Evolutionary conservation across 2,329 filamentous ascomycete genomes (phyloP).

Genomic region (Aspergillus piperis): DNA sequence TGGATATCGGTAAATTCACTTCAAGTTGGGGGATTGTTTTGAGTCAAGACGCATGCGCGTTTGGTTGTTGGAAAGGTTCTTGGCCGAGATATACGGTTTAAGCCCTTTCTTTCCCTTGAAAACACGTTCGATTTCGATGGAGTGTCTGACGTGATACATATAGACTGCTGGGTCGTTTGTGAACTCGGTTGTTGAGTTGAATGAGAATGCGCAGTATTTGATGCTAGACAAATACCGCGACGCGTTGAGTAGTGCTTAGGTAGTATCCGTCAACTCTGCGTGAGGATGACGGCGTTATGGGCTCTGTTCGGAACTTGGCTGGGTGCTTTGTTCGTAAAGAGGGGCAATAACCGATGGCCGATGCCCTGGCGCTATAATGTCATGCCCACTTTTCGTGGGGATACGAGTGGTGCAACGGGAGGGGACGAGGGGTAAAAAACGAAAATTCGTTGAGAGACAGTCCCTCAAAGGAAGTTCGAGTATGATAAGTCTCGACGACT

Average conservation of each 20-base stretch:
- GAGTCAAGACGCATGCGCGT: conserved; percentile 13
- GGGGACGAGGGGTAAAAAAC: conserved; percentile 20
- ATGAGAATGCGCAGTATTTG: conserved; percentile 6
- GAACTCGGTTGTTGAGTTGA: neutral
- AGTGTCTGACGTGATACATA: conserved; percentile 24
- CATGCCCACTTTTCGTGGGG: conserved; percentile 24
- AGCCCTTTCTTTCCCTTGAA: conserved; percentile 11
- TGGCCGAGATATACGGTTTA: neutral
- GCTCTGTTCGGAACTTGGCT: neutral
- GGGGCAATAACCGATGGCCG: conserved; percentile 4
- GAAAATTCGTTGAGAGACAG: conserved; percentile 5
- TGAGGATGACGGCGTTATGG: neutral
- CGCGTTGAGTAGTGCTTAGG: conserved; percentile 13
- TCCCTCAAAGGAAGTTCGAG: neutral
- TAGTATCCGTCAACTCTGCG: neutral
- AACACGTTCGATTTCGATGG: conserved; percentile 12
- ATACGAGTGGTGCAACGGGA: conserved; percentile 15
- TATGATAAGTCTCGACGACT: neutral
- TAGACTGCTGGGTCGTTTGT: conserved; percentile 17
- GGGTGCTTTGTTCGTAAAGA: conserved; percentile 2
- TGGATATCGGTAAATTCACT: conserved; percentile 15
- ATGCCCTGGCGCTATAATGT: conserved; percentile 14
- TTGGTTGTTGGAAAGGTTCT: conserved; percentile 1
- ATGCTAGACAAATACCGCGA: conserved; percentile 11
- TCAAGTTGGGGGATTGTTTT: conserved; percentile 11